Percentiles rank a stretch among this genome's conserved stretches.
Conservation (phyloP, 768 basidiomycete species). For the Hydnum rufescens region DNA sequence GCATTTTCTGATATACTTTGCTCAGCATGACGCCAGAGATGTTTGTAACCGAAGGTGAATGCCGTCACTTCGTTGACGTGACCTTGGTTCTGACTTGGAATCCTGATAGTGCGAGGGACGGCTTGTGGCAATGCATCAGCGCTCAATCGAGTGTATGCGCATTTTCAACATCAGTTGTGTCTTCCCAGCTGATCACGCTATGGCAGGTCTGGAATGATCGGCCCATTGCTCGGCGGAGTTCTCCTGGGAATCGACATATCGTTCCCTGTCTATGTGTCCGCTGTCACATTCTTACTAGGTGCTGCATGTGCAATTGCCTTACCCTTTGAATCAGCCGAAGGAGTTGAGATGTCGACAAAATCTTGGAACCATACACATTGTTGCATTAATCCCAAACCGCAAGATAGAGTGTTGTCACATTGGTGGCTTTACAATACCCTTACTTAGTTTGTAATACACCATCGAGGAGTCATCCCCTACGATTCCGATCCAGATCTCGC, state of each 20-base stretch:
- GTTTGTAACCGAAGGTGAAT: conserved; percentile 46
- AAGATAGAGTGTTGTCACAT: conserved; percentile 2
- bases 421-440: conserved; percentile 48
- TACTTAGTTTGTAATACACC: conserved; percentile 66
- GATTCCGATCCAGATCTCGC: conserved; percentile 44
- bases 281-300: conserved; percentile 41
- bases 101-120: conserved; percentile 49
- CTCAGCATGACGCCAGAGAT: conserved; percentile 11
- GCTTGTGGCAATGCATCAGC: conserved; percentile 79
- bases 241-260: conserved; percentile 47
- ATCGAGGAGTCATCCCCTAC: conserved; percentile 61
- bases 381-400: not conserved
- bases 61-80: not conserved
- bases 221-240: conserved; percentile 56
- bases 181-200: not conserved
- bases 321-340: conserved; percentile 5
- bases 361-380: not conserved
- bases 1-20: not conserved
- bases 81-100: not conserved
- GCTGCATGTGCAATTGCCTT: conserved; percentile 34
- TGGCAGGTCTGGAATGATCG: conserved; percentile 70
- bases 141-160: conserved; percentile 55
- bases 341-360: not conserved
- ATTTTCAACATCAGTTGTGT: not conserved
- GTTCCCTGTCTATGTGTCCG: conserved; percentile 60